Conservation (phyloP, 2,329 filamentous ascomycete species). For the Talaromyces atroroseus region DNA sequence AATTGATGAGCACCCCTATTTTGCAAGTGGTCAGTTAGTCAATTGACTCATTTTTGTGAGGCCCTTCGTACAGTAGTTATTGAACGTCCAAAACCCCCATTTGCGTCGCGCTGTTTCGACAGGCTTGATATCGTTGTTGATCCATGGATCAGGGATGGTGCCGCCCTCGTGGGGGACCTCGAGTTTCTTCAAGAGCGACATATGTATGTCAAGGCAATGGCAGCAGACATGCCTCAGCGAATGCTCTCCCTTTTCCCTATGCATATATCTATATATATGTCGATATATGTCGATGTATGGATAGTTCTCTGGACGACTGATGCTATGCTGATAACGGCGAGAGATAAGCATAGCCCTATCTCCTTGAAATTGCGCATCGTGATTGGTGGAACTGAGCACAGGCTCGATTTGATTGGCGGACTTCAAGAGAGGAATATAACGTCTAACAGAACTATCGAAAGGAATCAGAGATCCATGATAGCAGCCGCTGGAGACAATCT, state of each 20-base stretch:
- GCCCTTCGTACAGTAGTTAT: conserved; percentile 38
- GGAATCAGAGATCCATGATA: not conserved
- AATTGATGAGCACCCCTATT: conserved; percentile 45
- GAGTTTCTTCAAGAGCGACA: conserved; percentile 4
- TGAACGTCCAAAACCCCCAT: conserved; percentile 41
- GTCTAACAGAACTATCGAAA: no score
- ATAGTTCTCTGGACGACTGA: not conserved
- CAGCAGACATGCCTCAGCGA: no score
- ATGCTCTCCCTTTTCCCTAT: not conserved
- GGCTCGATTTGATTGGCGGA: conserved; percentile 1
- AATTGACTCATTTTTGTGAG: not conserved
- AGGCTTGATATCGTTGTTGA: conserved; percentile 49
- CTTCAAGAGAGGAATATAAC: not conserved
- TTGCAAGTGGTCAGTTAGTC: not conserved
- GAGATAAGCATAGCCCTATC: conserved; percentile 3
- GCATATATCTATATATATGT: not conserved
- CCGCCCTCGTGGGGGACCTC: conserved; percentile 11
- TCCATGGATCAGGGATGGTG: conserved; percentile 25
- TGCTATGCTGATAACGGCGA: not conserved
- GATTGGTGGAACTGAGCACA: conserved; percentile 5
- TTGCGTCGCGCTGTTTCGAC: conserved; percentile 40
- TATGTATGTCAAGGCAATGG: not conserved
- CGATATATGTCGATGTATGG: not conserved
- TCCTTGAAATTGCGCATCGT: not conserved
- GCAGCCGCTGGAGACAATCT: not conserved